These are phyloP conservation scores for Tylopilus felleus DNA, from an alignment of 768 basidiomycete genomes.

Conservation along the genomic window DNA sequence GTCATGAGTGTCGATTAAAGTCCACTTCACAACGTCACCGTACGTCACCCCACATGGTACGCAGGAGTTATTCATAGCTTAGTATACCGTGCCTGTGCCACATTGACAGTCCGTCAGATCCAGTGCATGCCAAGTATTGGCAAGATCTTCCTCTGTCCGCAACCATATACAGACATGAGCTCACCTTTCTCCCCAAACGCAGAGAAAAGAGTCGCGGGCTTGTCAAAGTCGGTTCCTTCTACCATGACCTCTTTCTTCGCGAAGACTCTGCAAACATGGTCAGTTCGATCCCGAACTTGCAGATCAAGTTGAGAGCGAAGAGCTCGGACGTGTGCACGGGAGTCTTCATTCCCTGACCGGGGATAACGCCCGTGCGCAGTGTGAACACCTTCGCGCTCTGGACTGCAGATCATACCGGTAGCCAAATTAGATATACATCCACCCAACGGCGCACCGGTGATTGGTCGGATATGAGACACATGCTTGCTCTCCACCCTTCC, in stretches of 20 bases:
- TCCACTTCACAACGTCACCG: neutral
- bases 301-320: neutral
- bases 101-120: too few relatives aligned
- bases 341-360: neutral
- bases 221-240: too few relatives aligned
- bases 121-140: too few relatives aligned
- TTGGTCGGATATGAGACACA: slow-evolving; percentile 12
- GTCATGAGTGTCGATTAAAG: neutral
- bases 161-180: neutral
- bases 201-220: neutral
- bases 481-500: neutral
- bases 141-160: neutral
- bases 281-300: too few relatives aligned
- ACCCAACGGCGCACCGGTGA: neutral
- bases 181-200: too few relatives aligned
- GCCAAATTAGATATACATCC: neutral
- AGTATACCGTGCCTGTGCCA: neutral
- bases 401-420: neutral
- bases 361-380: neutral
- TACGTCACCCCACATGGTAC: neutral
- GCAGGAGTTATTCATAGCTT: neutral
- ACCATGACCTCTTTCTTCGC: too few relatives aligned
- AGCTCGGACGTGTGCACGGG: neutral
- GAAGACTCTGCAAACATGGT: neutral
- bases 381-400: neutral